Conservation (phyloP, 169 alveolate genomes). For the Plasmodium cynomolgi region DNA sequence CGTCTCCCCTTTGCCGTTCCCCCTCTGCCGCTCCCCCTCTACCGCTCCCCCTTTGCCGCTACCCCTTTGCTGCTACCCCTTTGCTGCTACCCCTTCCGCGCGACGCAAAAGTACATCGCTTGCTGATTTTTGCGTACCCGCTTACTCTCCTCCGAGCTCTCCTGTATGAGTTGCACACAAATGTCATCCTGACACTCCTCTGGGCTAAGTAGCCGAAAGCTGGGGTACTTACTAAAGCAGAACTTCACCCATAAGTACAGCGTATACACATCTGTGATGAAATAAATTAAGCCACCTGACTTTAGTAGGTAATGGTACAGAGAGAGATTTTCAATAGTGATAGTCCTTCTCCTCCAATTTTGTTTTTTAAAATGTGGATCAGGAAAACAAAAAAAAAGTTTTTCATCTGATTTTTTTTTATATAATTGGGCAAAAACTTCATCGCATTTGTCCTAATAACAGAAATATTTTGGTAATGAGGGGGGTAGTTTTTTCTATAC, state of each 20-base stretch:
- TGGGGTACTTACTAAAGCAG: conserved; percentile 77
- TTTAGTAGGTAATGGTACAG: conserved; percentile 82
- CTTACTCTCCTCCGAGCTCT: conserved; percentile 79
- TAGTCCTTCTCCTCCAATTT: conserved; percentile 90
- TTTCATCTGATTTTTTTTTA: conserved; percentile 85
- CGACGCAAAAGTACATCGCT: conserved; percentile 74
- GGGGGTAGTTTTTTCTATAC: conserved; percentile 77
- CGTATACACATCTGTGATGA: conserved; percentile 90
- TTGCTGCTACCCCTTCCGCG: conserved; percentile 29
- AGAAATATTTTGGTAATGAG: conserved; percentile 81
- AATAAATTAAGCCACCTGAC: conserved; percentile 79
- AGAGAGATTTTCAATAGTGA: conserved; percentile 82
- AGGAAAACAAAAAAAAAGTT: conserved; percentile 92
- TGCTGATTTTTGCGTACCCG: conserved; percentile 76
- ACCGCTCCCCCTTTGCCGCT: not conserved
- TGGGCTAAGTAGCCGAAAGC: conserved; percentile 74
- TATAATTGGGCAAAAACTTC: conserved; percentile 90
- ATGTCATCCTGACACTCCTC: conserved; percentile 74
- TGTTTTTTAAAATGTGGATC: conserved; percentile 93
- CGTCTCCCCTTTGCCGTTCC: not conserved
- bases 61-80: too few species aligned
- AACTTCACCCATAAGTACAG: conserved; percentile 85
- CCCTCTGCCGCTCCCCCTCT: not conserved
- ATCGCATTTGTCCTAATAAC: conserved; percentile 90
- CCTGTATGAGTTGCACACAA: conserved; percentile 74